Percentiles rank a stretch among this genome's conserved stretches.
Evolutionary conservation across 805 yeast genomes (phyloP).

Genomic region (Starmerella apis): DNA sequence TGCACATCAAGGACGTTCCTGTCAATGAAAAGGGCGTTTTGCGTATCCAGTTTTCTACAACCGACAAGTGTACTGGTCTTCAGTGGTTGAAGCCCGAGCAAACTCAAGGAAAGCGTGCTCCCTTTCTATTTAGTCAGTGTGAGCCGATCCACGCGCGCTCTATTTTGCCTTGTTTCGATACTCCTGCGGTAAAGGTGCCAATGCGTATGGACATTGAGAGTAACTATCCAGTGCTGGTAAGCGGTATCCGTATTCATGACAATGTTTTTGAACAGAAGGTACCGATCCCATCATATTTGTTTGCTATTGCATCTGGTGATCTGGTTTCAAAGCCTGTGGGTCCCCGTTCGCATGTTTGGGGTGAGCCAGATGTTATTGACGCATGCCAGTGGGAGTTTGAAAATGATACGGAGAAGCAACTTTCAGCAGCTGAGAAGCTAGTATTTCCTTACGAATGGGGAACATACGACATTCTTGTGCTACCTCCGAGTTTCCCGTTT

Average conservation of each 20-base stretch:
- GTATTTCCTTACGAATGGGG: slow-evolving; percentile 79
- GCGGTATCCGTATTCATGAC: slow-evolving; percentile 44
- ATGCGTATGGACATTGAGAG: slow-evolving; percentile 51
- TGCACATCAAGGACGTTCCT: slow-evolving; percentile 28
- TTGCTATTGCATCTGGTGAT: slow-evolving; percentile 80
- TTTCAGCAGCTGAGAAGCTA: slow-evolving; percentile 62
- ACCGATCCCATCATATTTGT: slow-evolving; percentile 76
- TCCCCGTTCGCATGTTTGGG: slow-evolving; percentile 73
- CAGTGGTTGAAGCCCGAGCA: slow-evolving; percentile 72
- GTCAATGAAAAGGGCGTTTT: slow-evolving; percentile 19
- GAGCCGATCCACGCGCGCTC: slow-evolving; percentile 88
- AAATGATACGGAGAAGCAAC: slow-evolving; percentile 64
- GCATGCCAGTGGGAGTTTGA: slow-evolving; percentile 72
- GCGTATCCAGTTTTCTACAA: slow-evolving; percentile 52
- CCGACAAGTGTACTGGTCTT: slow-evolving; percentile 66
- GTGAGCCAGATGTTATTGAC: slow-evolving; percentile 59
- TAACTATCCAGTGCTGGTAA: slow-evolving; percentile 57
- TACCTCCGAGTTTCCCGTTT: slow-evolving; percentile 70
- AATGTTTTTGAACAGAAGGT: slow-evolving; percentile 52
- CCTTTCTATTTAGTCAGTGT: slow-evolving; percentile 76
- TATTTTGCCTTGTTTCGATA: slow-evolving; percentile 81
- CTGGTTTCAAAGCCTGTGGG: slow-evolving; percentile 58
- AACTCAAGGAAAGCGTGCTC: slow-evolving; percentile 59
- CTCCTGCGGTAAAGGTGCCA: slow-evolving; percentile 70
- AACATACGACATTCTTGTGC: slow-evolving; percentile 65